Evolutionary conservation across 129 eudicot species (phyloP).

Genomic region (Escallonia rubra): DNA sequence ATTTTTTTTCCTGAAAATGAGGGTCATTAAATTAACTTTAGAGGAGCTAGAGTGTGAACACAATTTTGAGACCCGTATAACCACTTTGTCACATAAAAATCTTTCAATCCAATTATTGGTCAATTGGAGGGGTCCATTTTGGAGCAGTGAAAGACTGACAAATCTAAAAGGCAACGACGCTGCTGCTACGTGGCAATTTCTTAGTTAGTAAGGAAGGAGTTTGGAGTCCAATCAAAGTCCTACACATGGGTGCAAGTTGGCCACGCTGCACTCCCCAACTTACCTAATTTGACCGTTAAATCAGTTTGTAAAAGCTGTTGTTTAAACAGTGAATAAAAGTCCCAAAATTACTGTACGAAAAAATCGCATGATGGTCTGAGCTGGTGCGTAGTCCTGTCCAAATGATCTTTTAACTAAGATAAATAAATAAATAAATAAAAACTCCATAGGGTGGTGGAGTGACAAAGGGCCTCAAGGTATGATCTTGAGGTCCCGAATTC

Average conservation of each 20-base stretch:
- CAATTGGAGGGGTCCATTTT: not conserved
- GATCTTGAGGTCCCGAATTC: no score
- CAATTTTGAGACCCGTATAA: no score
- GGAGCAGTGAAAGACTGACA: not conserved
- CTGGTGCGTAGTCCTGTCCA: no score
- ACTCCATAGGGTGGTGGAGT: no score
- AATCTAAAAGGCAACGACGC: not conserved
- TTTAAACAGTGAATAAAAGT: not conserved
- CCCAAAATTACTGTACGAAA: no score
- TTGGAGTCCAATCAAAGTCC: not conserved
- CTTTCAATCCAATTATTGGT: not conserved
- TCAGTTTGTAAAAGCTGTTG: not conserved
- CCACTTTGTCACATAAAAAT: not conserved
- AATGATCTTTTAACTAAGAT: no score
- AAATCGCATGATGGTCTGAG: no score
- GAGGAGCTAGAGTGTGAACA: no score
- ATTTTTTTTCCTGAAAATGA: no score
- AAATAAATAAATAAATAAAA: no score
- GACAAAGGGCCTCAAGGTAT: no score
- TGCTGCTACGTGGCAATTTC: slow-evolving; percentile 30
- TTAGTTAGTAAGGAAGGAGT: slow-evolving; percentile 43
- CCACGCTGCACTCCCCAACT: not conserved
- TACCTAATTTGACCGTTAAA: not conserved
- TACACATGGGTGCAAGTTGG: not conserved
- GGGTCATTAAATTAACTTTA: no score